These are phyloP conservation scores for Termitomyces sp. DNA, from an alignment of 768 basidiomycete species.

Conservation along the genomic window DNA sequence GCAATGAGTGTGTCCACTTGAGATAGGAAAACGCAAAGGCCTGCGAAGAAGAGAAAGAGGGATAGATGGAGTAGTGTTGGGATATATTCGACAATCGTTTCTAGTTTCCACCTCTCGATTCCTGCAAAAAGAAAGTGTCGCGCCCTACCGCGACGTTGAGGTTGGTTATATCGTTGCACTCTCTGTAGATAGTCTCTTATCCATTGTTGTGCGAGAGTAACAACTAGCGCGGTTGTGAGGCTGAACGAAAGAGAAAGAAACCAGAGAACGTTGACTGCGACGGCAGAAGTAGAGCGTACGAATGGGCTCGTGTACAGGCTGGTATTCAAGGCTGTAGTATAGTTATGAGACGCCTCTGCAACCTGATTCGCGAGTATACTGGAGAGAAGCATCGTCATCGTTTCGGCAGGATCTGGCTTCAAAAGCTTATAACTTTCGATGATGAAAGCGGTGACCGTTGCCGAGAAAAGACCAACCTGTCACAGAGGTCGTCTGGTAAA, in stretches of 20 bases:
- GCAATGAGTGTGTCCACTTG: neutral
- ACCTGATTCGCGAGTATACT: slow-evolving; percentile 11
- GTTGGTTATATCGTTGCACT: neutral
- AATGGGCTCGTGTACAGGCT: slow-evolving; percentile 1
- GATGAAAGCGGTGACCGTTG: slow-evolving; percentile 32
- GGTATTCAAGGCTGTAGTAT: neutral
- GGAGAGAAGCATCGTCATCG: slow-evolving; percentile 20
- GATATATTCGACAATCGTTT: slow-evolving; percentile 1
- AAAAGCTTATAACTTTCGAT: slow-evolving; percentile 30
- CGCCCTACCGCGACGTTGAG: slow-evolving; percentile 1
- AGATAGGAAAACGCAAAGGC: slow-evolving; percentile 1
- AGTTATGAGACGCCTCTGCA: slow-evolving; percentile 2
- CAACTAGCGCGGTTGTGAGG: slow-evolving; percentile 21
- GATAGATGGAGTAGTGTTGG: slow-evolving; percentile 5
- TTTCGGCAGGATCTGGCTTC: slow-evolving; percentile 22
- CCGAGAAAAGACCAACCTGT: slow-evolving; percentile 38
- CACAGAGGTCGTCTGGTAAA: neutral
- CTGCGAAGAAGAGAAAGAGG: slow-evolving; percentile 5
- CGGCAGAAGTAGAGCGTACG: slow-evolving; percentile 11
- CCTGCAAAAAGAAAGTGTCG: slow-evolving; percentile 1
- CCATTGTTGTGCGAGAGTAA: slow-evolving; percentile 14
- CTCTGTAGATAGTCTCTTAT: slow-evolving; percentile 1
- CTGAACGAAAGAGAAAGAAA: slow-evolving; percentile 23
- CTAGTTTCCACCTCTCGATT: slow-evolving; percentile 1
- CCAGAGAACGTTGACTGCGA: slow-evolving; percentile 25